phyloP scores from a whole-genome alignment of 2,329 filamentous ascomycete genomes.

The Colletotrichum higginsianum region DNA sequence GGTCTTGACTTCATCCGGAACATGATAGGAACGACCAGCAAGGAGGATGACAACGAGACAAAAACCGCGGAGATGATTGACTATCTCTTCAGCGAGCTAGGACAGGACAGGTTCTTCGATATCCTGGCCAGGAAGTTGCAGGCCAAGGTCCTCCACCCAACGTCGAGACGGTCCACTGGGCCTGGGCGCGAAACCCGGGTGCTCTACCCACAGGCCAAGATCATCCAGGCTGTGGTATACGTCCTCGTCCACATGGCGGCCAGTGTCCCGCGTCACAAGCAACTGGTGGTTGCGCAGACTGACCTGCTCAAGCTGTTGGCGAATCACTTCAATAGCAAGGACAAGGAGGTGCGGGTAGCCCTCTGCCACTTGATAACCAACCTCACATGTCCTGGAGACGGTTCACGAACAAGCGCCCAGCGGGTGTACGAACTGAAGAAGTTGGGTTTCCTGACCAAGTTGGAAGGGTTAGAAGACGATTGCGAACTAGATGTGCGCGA shows the following conservation, averaged over 20 bases:
- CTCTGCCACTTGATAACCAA: slow-evolving; percentile 90
- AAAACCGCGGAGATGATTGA: slow-evolving; percentile 81
- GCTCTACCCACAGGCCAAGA: slow-evolving; percentile 74
- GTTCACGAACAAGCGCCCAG: slow-evolving; percentile 75
- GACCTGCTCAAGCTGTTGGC: slow-evolving; percentile 81
- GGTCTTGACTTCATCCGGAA: slow-evolving; percentile 92
- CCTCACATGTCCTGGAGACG: slow-evolving; percentile 82
- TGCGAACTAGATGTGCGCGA: slow-evolving; percentile 86
- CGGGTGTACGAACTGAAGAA: slow-evolving; percentile 79
- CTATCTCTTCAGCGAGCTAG: slow-evolving; percentile 82
- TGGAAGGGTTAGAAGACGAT: slow-evolving; percentile 77
- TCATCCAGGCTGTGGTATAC: slow-evolving; percentile 83
- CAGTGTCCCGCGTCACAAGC: slow-evolving; percentile 82
- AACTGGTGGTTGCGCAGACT: slow-evolving; percentile 82
- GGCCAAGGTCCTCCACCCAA: slow-evolving; percentile 69
- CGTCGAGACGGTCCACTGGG: slow-evolving; percentile 58
- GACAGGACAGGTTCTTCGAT: slow-evolving; percentile 83
- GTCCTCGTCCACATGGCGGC: slow-evolving; percentile 92
- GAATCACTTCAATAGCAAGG: slow-evolving; percentile 80
- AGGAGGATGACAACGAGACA: slow-evolving; percentile 54
- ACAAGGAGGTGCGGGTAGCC: slow-evolving; percentile 81
- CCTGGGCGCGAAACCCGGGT: slow-evolving; percentile 61
- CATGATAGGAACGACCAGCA: slow-evolving; percentile 75
- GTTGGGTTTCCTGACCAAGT: slow-evolving; percentile 78
- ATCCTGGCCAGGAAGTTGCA: slow-evolving; percentile 85